Conservation (phyloP, 2,329 filamentous ascomycete genomes). For the Aspergillus sp. region DNA sequence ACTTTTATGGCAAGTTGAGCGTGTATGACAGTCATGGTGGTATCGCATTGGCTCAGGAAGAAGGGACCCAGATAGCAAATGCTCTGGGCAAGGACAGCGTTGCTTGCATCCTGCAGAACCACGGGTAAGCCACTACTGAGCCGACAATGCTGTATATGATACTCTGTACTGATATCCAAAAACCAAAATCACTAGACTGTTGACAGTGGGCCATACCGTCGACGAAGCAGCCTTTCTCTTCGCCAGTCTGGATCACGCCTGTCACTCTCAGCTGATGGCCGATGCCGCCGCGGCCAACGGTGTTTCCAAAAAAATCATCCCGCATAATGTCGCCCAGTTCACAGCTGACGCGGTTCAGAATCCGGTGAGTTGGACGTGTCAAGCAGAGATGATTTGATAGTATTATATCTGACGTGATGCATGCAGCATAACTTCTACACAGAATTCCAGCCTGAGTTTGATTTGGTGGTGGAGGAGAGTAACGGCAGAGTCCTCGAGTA, state of each 20-base stretch:
- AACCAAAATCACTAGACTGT: constrained; percentile 16
- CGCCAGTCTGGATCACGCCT: constrained; percentile 35
- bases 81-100: constrained; percentile 34
- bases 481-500: constrained; percentile 24
- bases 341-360: constrained; percentile 30
- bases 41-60: constrained; percentile 33
- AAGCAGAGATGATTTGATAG: neutral
- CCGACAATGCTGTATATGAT: neutral
- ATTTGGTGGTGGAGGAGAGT: constrained; percentile 31
- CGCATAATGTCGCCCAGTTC: constrained; percentile 26
- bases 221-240: constrained; percentile 35
- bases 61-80: constrained; percentile 30
- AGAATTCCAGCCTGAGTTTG: constrained; percentile 34
- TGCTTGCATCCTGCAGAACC: constrained; percentile 35
- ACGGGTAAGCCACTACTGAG: constrained; percentile 21
- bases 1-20: constrained; percentile 30
- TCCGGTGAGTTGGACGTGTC: constrained; percentile 16
- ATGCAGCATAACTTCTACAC: constrained; percentile 32
- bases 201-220: constrained; percentile 35
- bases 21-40: constrained; percentile 36
- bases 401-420: constrained; percentile 5
- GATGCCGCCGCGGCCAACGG: constrained; percentile 35
- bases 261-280: constrained; percentile 34
- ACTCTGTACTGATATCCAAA: constrained; percentile 8
- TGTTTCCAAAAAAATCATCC: constrained; percentile 27